Base-by-base conservation (phyloP, 2,329 filamentous ascomycete species). In the Fusarium neocosmosporiellum region DNA sequence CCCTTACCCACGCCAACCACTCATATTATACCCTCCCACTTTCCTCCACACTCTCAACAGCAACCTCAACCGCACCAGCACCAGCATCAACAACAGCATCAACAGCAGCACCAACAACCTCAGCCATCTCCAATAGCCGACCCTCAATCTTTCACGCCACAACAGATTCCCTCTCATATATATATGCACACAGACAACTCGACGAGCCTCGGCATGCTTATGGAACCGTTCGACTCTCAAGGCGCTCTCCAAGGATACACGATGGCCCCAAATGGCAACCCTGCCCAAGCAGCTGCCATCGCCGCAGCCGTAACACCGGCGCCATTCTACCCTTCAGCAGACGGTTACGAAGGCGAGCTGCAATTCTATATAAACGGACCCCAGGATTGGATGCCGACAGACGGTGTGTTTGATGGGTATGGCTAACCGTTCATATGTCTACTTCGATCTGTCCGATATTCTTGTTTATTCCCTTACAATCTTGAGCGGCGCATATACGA, bases 321-420 rank as follows among this genome's bases (percentile, higher is more conserved):
- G 5, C 41, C 68, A 11, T 66, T 72, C 22, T 70, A 77, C 3
- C 80, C 81, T n/a, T 75, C 79, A 9, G 82, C 82, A 48, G 86
- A 87, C 63, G 86, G 86, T 2, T 88, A 84, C 66, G 83, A 86
- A 69, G 80, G 77, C 10, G 86, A 87, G 74, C 73, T 88, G 59
- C 83, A 84, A 67, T 82, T 81, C 54, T 84, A 84, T 63, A 81
- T 86, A 27, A 79, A 84, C 41, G 85, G 84, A 2, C 76, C 80
- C 2, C 71, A 72, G 24, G 71, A 76, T 27, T 77, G 75, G 76
- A 31, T 76, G 34, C 64, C 70, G 7, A 48, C 65, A 14, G 70
- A 39, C 3, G 72, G 74, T n/a, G 61, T 77, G 6, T 78, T 78
- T 39, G 72, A 73, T 18, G 66, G 69, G 10, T 78, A 73, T 9